Conservation (phyloP, 352 stramenopile species). For the Phytophthora hibernalis region DNA sequence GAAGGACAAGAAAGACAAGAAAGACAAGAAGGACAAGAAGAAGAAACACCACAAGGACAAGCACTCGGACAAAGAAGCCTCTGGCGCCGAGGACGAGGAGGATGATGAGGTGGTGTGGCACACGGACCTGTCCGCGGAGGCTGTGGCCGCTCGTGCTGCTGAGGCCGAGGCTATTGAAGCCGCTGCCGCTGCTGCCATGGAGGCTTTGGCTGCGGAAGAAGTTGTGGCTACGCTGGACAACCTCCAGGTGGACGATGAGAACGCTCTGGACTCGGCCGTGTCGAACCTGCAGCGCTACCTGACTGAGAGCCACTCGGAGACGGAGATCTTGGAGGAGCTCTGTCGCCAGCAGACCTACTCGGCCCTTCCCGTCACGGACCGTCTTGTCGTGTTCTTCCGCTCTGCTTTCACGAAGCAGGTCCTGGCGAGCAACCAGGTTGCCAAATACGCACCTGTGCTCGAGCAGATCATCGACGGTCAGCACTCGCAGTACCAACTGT, state of each 20-base stretch:
- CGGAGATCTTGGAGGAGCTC: constrained; percentile 88
- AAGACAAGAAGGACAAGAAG: constrained; percentile 84
- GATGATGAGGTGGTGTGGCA: constrained; percentile 88
- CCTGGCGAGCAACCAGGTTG: constrained; percentile 92
- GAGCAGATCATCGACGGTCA: constrained; percentile 85
- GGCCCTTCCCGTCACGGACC: constrained; percentile 92
- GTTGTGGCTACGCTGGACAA: constrained; percentile 82
- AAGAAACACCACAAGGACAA: constrained; percentile 86
- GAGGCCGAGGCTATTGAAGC: constrained; percentile 87
- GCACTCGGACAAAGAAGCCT: constrained; percentile 68
- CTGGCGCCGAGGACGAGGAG: constrained; percentile 72
- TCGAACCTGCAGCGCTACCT: constrained; percentile 75
- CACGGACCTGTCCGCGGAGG: constrained; percentile 85
- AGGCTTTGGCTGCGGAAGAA: constrained; percentile 59
- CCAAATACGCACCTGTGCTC: constrained; percentile 88
- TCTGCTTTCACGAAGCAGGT: constrained; percentile 90
- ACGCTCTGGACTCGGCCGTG: constrained; percentile 79
- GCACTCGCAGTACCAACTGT: constrained; percentile 94
- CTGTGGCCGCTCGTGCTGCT: constrained; percentile 78
- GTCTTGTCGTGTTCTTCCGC: constrained; percentile 94
- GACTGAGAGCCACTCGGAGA: constrained; percentile 49
- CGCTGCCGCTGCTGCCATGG: constrained; percentile 76
- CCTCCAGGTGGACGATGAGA: constrained; percentile 84
- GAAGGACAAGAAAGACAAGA: constrained; percentile 83
- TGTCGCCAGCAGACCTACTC: constrained; percentile 94